These are phyloP conservation scores for Penicillium sp. DNA, from an alignment of 2,329 filamentous ascomycete species.

Conservation along the genomic window DNA sequence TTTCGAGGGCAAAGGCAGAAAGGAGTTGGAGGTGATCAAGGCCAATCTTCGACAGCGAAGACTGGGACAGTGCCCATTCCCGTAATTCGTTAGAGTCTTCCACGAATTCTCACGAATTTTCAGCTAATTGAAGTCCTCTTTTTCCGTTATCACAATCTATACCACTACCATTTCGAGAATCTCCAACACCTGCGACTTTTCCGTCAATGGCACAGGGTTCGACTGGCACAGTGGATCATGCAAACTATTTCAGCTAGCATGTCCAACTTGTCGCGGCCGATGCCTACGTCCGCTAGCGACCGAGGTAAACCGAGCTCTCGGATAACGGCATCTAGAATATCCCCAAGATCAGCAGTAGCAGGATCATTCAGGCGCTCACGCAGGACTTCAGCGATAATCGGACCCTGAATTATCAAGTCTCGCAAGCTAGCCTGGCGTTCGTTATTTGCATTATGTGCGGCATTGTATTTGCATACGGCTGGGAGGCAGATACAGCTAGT, in stretches of 20 bases:
- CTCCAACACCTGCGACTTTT: not conserved
- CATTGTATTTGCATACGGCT: not conserved
- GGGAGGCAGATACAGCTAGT: slow-evolving; percentile 4
- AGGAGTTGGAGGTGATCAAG: slow-evolving; percentile 24
- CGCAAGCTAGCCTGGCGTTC: not conserved
- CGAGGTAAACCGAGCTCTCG: not conserved
- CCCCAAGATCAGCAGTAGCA: not conserved
- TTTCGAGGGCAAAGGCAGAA: slow-evolving; percentile 51
- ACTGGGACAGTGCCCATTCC: slow-evolving; percentile 49
- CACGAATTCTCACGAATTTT: not conserved
- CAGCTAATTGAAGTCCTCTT: not conserved
- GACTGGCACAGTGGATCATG: not conserved
- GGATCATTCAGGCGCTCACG: not conserved
- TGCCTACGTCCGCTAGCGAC: not conserved
- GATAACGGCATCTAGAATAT: not conserved
- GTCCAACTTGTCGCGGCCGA: not conserved
- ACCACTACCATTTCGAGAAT: not conserved
- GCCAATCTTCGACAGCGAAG: slow-evolving; percentile 47
- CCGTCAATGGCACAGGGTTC: slow-evolving; percentile 2
- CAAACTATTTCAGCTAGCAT: slow-evolving; percentile 1
- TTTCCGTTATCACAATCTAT: not conserved
- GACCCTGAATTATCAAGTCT: not conserved
- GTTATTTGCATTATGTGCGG: not conserved
- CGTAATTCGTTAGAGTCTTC: slow-evolving; percentile 1
- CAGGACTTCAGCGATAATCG: not conserved